phyloP scores from a whole-genome alignment of 2,329 filamentous ascomycete species.

The Fusarium domesticum region DNA sequence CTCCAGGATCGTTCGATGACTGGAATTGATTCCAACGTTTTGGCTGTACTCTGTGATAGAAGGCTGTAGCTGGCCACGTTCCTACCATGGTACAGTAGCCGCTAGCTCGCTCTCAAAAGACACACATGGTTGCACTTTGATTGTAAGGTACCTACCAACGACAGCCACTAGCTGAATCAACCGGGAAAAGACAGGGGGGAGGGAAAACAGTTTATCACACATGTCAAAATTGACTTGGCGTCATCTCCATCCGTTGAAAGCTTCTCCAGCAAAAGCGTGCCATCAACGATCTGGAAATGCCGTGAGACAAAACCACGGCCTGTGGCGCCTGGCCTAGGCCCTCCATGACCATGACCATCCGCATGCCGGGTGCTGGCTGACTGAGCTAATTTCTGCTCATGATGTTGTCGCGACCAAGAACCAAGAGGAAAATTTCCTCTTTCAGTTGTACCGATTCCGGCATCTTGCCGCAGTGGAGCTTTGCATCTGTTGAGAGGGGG shows the following conservation, averaged over 20 bases:
- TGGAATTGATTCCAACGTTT: conserved; percentile 22
- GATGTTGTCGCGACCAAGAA: too few relatives aligned
- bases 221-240: background rate
- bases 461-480: background rate
- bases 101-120: background rate
- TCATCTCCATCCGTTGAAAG: background rate
- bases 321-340: background rate
- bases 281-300: background rate
- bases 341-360: too few relatives aligned
- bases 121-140: background rate
- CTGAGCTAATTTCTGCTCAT: too few relatives aligned
- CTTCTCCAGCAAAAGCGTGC: background rate
- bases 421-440: background rate
- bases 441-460: background rate
- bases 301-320: background rate
- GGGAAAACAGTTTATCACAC: background rate
- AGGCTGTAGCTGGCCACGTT: background rate
- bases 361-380: too few relatives aligned
- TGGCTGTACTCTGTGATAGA: conserved; percentile 6
- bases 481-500: background rate
- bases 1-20: conserved; percentile 10
- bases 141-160: too few relatives aligned
- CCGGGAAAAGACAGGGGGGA: background rate
- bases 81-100: background rate
- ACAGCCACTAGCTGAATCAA: background rate